phyloP scores from a whole-genome alignment of 352 stramenopile genomes.

The Phytophthora pluvialis region DNA sequence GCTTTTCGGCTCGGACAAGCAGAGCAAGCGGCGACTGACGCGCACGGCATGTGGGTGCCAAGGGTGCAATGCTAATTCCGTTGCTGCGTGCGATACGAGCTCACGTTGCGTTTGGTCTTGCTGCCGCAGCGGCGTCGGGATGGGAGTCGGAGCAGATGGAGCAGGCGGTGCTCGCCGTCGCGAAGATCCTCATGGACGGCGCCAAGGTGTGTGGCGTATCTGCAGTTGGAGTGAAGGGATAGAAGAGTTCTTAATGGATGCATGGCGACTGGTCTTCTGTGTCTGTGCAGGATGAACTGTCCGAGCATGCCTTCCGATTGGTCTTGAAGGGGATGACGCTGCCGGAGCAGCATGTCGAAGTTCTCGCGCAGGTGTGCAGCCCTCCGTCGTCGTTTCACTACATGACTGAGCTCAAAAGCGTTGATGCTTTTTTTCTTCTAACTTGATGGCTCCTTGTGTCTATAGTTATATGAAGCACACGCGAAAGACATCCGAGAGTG shows the following conservation, averaged over 20 bases:
- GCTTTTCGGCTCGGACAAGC: constrained; percentile 73
- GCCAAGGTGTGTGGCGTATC: constrained; percentile 49
- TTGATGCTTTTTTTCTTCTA: no score
- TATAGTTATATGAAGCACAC: constrained; percentile 61
- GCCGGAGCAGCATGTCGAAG: constrained; percentile 44
- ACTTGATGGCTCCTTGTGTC: neutral
- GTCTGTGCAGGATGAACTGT: constrained; percentile 48
- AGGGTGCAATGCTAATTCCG: neutral
- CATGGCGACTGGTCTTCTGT: neutral
- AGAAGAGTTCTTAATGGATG: neutral
- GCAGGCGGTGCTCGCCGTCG: constrained; percentile 57
- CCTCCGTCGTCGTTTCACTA: neutral
- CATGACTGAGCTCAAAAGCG: neutral
- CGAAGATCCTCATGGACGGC: constrained; percentile 80
- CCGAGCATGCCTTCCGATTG: constrained; percentile 45
- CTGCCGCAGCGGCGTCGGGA: constrained; percentile 51
- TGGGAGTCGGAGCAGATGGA: constrained; percentile 68
- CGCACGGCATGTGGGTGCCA: constrained; percentile 59
- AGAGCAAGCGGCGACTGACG: constrained; percentile 62
- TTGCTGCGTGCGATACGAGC: neutral
- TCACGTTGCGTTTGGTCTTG: neutral
- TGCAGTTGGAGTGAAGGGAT: neutral
- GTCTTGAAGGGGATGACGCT: constrained; percentile 58
- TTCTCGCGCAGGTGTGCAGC: constrained; percentile 47
- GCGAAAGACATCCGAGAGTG: constrained; percentile 57